Percentiles rank a stretch among this genome's conserved stretches.
These are phyloP conservation scores for Phytophthora pistaciae DNA, from an alignment of 352 stramenopile genomes.

Conservation along the genomic window DNA sequence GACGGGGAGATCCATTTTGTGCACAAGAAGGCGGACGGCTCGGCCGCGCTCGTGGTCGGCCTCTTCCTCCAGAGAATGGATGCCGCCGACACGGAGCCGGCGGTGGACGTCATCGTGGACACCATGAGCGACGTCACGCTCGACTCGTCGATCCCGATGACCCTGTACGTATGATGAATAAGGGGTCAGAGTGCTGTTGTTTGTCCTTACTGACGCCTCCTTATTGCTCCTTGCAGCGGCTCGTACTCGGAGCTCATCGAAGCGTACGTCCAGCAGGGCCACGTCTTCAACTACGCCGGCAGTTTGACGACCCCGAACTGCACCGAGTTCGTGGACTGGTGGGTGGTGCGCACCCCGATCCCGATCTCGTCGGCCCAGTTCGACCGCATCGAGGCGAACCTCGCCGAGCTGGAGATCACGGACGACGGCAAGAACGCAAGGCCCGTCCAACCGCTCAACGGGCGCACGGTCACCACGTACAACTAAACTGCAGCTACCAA, in stretches of 20 bases:
- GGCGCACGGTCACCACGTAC: constrained; percentile 38
- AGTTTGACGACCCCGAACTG: constrained; percentile 48
- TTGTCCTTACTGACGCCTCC: not conserved
- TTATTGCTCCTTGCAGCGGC: constrained; percentile 20
- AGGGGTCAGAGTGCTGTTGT: not conserved
- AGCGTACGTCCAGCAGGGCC: constrained; percentile 36
- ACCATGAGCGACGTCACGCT: constrained; percentile 25
- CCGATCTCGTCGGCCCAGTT: constrained; percentile 33
- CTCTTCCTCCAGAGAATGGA: constrained; percentile 32
- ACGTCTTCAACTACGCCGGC: constrained; percentile 52
- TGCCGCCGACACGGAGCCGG: constrained; percentile 9
- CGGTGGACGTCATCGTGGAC: constrained; percentile 43
- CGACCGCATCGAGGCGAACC: constrained; percentile 32
- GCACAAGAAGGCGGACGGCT: constrained; percentile 38
- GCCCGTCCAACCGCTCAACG: constrained; percentile 36
- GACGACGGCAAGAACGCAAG: constrained; percentile 40
- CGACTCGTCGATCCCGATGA: constrained; percentile 30
- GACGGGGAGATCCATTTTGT: constrained; percentile 55
- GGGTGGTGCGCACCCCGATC: constrained; percentile 34
- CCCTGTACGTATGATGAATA: constrained; percentile 35
- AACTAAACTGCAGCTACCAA: constrained; percentile 9
- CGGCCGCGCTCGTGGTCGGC: constrained; percentile 41
- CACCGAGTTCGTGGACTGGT: constrained; percentile 46
- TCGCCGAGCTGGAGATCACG: constrained; percentile 28
- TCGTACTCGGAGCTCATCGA: constrained; percentile 66